Percentiles rank a stretch among this genome's conserved stretches.
Conservation (phyloP, 2,329 filamentous ascomycete genomes). For the Tolypocladium album region DNA sequence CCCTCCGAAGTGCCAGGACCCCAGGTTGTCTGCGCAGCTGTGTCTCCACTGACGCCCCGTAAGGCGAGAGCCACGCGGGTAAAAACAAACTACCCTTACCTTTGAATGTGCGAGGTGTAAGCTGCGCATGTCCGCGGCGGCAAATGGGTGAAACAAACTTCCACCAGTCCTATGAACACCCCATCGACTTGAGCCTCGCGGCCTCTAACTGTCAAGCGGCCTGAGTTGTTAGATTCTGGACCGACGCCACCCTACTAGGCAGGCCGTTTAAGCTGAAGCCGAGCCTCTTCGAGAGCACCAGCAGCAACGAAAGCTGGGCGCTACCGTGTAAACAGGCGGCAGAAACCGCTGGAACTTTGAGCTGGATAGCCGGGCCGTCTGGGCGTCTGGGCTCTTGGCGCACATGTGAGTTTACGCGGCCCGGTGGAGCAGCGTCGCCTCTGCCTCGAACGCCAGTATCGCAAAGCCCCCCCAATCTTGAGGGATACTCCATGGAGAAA, state of each 20-base stretch:
- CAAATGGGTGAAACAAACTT: background rate
- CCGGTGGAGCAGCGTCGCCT: background rate
- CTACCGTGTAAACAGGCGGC: background rate
- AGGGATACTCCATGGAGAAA: background rate
- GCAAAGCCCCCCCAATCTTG: background rate
- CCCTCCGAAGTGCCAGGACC: background rate
- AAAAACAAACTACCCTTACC: background rate
- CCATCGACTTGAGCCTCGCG: background rate
- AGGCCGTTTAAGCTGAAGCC: background rate
- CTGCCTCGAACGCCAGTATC: background rate
- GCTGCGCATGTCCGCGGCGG: background rate
- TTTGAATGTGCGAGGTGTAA: background rate
- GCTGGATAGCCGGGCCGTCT: background rate
- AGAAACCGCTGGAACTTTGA: background rate
- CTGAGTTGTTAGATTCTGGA: background rate
- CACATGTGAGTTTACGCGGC: background rate
- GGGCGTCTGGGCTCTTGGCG: background rate
- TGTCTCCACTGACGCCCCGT: background rate
- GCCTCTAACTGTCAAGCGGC: background rate
- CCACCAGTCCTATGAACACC: background rate
- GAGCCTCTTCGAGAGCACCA: background rate
- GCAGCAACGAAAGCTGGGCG: background rate
- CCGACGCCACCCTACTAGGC: background rate
- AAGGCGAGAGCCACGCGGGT: background rate
- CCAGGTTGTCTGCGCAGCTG: background rate